Conservation (phyloP, 257 asterid species). For the Catharanthus roseus region DNA sequence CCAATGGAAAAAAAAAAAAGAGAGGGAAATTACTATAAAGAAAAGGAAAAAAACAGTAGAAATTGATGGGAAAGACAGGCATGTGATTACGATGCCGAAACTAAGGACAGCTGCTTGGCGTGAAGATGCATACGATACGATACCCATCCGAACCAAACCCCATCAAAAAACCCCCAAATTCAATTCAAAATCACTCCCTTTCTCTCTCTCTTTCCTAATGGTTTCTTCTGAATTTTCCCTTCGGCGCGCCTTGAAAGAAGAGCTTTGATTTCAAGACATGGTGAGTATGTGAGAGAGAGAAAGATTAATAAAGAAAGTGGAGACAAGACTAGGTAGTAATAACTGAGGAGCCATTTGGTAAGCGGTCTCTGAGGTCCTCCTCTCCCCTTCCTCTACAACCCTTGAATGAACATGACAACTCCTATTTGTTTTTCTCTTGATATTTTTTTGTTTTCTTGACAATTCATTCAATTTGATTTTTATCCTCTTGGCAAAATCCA, state of each 20-base stretch:
- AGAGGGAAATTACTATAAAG: conserved; percentile 7
- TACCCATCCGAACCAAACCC: too few species aligned
- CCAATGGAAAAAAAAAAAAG: too few species aligned
- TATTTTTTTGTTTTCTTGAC: conserved; percentile 5
- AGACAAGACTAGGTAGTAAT: conserved; percentile 6
- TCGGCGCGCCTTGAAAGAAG: conserved; percentile 27
- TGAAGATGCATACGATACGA: too few species aligned
- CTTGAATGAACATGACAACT: conserved; percentile 15
- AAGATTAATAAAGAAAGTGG: neutral
- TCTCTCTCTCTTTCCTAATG: neutral
- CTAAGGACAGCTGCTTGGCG: conserved; percentile 58
- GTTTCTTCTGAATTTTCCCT: neutral
- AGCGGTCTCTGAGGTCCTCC: neutral
- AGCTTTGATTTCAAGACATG: conserved; percentile 9
- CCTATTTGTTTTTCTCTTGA: conserved; percentile 4
- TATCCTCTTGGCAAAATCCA: neutral
- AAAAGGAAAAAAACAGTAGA: neutral
- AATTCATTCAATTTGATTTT: conserved; percentile 1
- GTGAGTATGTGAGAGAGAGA: neutral
- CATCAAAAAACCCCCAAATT: neutral
- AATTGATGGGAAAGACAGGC: conserved; percentile 3
- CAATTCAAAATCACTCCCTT: neutral
- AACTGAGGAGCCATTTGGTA: conserved; percentile 18
- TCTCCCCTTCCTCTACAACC: too few species aligned
- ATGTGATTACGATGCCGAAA: conserved; percentile 30